Conservation (phyloP, 2,329 filamentous ascomycete genomes). For the Talaromyces marneffei region DNA sequence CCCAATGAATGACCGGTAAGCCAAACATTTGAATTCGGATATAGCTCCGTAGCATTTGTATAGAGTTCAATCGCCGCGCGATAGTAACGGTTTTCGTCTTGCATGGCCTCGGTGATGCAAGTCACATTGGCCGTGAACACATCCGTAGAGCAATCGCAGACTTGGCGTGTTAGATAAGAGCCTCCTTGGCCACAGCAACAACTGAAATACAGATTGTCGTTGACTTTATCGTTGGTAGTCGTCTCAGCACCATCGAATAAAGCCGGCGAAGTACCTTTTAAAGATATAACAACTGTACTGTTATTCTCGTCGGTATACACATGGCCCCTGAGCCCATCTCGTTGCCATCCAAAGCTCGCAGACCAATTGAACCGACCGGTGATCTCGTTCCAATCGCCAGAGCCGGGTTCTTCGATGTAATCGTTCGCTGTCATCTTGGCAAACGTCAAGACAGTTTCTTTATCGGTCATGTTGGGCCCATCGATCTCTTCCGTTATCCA, state of each 20-base stretch:
- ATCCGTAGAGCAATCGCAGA: constrained; percentile 84
- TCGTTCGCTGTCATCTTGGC: constrained; percentile 86
- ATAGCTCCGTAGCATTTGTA: constrained; percentile 82
- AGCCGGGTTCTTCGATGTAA: constrained; percentile 67
- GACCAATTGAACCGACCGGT: constrained; percentile 76
- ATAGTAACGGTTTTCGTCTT: constrained; percentile 85
- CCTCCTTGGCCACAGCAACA: constrained; percentile 96
- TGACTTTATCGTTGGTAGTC: constrained; percentile 94
- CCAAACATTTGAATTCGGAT: constrained; percentile 81
- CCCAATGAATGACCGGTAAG: constrained; percentile 87
- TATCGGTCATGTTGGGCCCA: constrained; percentile 78
- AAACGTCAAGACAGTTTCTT: constrained; percentile 73
- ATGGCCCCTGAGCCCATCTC: constrained; percentile 82
- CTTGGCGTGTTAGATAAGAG: constrained; percentile 81
- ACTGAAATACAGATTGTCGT: constrained; percentile 96
- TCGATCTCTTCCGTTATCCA: constrained; percentile 78
- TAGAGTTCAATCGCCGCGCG: constrained; percentile 83
- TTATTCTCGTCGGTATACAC: constrained; percentile 84
- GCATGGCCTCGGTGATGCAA: constrained; percentile 70
- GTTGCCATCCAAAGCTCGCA: constrained; percentile 86
- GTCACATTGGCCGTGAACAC: constrained; percentile 91
- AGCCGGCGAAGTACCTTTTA: constrained; percentile 86
- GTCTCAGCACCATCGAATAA: constrained; percentile 96
- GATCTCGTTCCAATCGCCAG: constrained; percentile 78
- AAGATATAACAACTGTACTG: constrained; percentile 78